phyloP scores from a whole-genome alignment of 2,329 filamentous ascomycete genomes.

The Aureobasidium namibiae region DNA sequence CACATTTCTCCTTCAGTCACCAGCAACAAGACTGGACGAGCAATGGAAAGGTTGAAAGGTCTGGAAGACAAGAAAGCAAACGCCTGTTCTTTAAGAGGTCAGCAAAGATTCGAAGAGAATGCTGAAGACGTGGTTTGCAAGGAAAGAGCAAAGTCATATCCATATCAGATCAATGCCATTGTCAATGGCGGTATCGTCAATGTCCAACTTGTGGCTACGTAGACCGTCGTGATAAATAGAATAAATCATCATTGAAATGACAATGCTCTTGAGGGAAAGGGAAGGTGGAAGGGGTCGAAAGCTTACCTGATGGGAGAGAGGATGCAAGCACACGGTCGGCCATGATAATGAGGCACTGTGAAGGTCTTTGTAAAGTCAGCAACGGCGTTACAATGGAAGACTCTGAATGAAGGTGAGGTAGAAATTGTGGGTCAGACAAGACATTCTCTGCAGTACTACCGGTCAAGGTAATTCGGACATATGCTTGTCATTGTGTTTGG shows the following conservation, averaged over 20 bases:
- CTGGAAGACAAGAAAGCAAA: neutral
- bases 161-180: slow-evolving; percentile 19
- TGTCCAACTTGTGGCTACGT: slow-evolving; percentile 31
- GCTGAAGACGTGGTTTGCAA: neutral
- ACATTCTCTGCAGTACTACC: slow-evolving; percentile 28
- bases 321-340: neutral
- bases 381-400: slow-evolving; percentile 23
- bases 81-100: neutral
- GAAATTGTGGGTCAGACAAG: slow-evolving; percentile 15
- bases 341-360: neutral
- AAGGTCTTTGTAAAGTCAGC: slow-evolving; percentile 4
- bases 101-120: neutral
- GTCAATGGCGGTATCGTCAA: slow-evolving; percentile 34
- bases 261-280: neutral
- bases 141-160: neutral
- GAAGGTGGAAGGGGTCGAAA: neutral
- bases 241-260: slow-evolving; percentile 27
- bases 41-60: neutral
- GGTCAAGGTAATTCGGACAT: slow-evolving; percentile 32
- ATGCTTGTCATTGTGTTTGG: slow-evolving; percentile 31
- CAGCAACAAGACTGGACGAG: neutral
- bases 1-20: neutral
- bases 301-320: slow-evolving; percentile 10
- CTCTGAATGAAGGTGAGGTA: slow-evolving; percentile 13
- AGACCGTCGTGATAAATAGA: slow-evolving; percentile 33